These are phyloP conservation scores for Nowakowskiella sp. DNA, from an alignment of 192 early-diverging fungal species.

Conservation along the genomic window DNA sequence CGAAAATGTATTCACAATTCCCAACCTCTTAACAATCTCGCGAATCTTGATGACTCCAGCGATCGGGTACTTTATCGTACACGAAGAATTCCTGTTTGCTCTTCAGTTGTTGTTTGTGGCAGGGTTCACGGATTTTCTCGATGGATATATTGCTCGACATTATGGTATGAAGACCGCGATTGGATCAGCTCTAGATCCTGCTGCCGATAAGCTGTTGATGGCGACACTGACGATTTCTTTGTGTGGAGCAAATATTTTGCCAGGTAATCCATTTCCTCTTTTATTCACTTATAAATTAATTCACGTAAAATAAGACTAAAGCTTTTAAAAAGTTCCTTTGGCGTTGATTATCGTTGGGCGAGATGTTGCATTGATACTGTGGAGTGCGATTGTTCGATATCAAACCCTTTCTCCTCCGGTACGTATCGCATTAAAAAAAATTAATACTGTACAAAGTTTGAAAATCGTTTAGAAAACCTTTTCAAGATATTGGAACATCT, in stretches of 20 bases:
- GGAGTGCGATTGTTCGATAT: conserved; percentile 79
- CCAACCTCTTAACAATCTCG: conserved; percentile 78
- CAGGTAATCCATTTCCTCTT: conserved; percentile 34
- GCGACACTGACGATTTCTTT: conserved; percentile 77
- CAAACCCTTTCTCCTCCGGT: conserved; percentile 77
- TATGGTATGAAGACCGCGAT: conserved; percentile 81
- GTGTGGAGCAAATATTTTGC: conserved; percentile 60
- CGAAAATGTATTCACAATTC: conserved; percentile 86
- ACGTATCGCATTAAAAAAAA: conserved; percentile 10
- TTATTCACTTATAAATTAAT: no score
- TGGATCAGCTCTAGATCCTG: conserved; percentile 86
- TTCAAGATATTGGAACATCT: conserved; percentile 77
- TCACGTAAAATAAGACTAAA: no score
- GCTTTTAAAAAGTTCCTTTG: conserved; percentile 41
- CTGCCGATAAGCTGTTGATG: conserved; percentile 90
- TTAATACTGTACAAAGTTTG: conserved; percentile 4
- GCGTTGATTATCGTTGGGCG: conserved; percentile 77
- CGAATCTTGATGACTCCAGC: conserved; percentile 74
- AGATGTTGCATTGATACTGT: conserved; percentile 69
- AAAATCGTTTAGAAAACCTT: conserved; percentile 61
- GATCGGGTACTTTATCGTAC: conserved; percentile 82
- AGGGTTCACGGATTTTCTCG: conserved; percentile 76
- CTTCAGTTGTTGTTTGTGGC: conserved; percentile 71
- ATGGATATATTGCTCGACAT: conserved; percentile 81
- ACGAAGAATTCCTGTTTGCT: conserved; percentile 61